phyloP scores from a whole-genome alignment of 2,329 filamentous ascomycete genomes.

The Aphanocladium album region DNA sequence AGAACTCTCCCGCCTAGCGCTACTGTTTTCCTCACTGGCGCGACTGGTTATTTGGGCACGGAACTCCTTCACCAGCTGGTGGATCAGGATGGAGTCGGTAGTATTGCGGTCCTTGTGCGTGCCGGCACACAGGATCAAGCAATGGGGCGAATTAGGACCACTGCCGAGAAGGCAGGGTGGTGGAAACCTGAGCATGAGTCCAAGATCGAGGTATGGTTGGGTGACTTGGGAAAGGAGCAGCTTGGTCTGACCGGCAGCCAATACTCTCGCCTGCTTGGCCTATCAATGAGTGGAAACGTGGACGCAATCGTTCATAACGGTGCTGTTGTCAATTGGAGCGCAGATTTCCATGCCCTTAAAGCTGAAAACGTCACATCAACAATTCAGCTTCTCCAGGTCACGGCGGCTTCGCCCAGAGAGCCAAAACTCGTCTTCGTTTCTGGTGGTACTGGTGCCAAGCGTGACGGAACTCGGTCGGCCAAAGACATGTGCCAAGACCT shows the following conservation, averaged over 20 bases:
- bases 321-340: not conserved
- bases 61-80: constrained; percentile 72
- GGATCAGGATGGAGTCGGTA: constrained; percentile 34
- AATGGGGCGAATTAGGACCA: constrained; percentile 52
- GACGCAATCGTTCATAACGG: not conserved
- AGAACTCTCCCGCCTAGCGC: constrained; percentile 16
- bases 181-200: constrained; percentile 8
- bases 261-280: not conserved
- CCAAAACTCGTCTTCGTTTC: not conserved
- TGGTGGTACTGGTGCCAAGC: not conserved
- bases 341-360: not conserved
- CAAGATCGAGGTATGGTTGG: constrained; percentile 16
- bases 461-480: not conserved
- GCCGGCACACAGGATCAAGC: constrained; percentile 55
- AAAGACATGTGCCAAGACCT: not conserved
- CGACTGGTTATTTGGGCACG: constrained; percentile 68
- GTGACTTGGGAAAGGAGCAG: constrained; percentile 12
- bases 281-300: not conserved
- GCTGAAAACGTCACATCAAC: not conserved
- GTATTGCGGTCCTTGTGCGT: constrained; percentile 67
- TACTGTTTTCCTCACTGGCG: constrained; percentile 76
- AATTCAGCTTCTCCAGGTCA: not conserved
- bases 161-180: constrained; percentile 14
- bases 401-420: not conserved
- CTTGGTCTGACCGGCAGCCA: not conserved